Conservation (phyloP, 371 early-diverging fungal species). For the Circinella umbellata region DNA sequence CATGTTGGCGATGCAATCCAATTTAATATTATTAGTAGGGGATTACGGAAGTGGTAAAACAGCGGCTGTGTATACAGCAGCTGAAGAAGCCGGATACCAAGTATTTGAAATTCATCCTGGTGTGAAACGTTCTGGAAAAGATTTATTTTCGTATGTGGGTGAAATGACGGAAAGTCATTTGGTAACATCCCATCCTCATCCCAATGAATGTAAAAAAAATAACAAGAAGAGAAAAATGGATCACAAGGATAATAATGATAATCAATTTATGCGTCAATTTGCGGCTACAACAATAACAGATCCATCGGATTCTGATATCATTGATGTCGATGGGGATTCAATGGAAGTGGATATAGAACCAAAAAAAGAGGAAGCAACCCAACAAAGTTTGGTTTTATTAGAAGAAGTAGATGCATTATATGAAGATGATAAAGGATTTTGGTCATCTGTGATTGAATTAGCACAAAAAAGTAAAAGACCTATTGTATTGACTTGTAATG, state of each 20-base stretch:
- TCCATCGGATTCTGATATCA: background rate
- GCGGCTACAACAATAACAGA: background rate
- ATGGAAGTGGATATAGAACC: no score
- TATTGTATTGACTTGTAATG: constrained; percentile 80
- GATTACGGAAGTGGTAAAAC: constrained; percentile 81
- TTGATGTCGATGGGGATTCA: background rate
- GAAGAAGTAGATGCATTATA: constrained; percentile 84
- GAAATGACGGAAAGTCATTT: constrained; percentile 80
- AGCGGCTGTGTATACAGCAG: constrained; percentile 75
- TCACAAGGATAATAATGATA: background rate
- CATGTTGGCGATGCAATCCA: constrained; percentile 38
- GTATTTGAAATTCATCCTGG: constrained; percentile 82
- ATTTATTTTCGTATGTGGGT: constrained; percentile 64
- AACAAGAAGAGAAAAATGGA: background rate
- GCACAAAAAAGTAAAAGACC: constrained; percentile 77
- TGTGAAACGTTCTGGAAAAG: constrained; percentile 70
- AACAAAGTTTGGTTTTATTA: constrained; percentile 70
- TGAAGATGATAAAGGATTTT: constrained; percentile 83
- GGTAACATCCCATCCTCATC: constrained; percentile 35
- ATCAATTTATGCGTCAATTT: constrained; percentile 10
- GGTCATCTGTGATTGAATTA: constrained; percentile 70
- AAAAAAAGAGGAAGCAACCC: constrained; percentile 14
- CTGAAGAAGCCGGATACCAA: constrained; percentile 71
- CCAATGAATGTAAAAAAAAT: background rate
- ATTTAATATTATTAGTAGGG: constrained; percentile 71